Evolutionary conservation across 257 asterid species (phyloP).

Genomic region (Jacaranda copaia): DNA sequence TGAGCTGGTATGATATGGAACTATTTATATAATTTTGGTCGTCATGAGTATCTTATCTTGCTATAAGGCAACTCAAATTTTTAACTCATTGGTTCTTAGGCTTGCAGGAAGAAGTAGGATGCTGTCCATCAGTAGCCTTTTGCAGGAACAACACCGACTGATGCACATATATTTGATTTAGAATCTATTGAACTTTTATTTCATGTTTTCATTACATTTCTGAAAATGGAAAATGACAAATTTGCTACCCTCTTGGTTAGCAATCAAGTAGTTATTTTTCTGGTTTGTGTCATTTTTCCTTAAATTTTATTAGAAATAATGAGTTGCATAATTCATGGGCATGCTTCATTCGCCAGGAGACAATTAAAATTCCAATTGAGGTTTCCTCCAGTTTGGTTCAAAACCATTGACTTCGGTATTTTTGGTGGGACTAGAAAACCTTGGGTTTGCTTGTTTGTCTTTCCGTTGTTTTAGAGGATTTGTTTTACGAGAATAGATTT

Average conservation of each 20-base stretch:
- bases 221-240: too few species aligned
- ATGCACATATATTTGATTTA: conserved; percentile 40
- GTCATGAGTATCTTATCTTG: conserved; percentile 7
- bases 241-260: not conserved
- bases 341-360: not conserved
- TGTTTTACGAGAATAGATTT: too few species aligned
- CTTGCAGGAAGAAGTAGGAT: conserved; percentile 22
- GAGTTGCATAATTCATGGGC: too few species aligned
- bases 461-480: too few species aligned
- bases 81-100: conserved; percentile 24
- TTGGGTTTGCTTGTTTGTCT: too few species aligned
- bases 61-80: conserved; percentile 11
- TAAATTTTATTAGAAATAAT: too few species aligned
- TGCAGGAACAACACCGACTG: conserved; percentile 22
- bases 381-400: not conserved
- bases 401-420: too few species aligned
- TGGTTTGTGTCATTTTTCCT: not conserved
- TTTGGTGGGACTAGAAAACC: not conserved
- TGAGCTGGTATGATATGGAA: conserved; percentile 32
- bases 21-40: conserved; percentile 9
- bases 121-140: conserved; percentile 25
- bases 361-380: not conserved
- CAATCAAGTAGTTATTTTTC: not conserved
- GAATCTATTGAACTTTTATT: conserved; percentile 6
- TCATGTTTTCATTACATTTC: too few species aligned